phyloP scores from a whole-genome alignment of 495 filamentous ascomycete species.

The Tuber magnatum region DNA sequence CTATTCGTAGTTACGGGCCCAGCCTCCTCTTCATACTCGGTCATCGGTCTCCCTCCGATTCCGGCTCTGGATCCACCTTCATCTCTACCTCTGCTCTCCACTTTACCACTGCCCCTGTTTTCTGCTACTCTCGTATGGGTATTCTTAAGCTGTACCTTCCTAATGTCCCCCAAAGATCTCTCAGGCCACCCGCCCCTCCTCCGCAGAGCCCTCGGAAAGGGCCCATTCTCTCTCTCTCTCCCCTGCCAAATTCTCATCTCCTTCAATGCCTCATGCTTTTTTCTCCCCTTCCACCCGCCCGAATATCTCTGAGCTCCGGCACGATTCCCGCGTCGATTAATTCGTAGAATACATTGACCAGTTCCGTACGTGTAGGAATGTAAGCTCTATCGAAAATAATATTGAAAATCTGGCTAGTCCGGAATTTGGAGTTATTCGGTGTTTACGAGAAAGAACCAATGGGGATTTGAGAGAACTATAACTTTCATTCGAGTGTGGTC shows the following conservation, averaged over 20 bases:
- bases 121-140: neutral
- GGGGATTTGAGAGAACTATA: neutral
- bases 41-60: neutral
- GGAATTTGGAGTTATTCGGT: neutral
- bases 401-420: neutral
- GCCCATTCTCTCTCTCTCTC: neutral
- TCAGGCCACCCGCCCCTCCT: neutral
- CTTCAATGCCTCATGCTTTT: neutral
- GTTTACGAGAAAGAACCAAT: neutral
- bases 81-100: neutral
- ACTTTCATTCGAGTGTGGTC: neutral
- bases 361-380: neutral
- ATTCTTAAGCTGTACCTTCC: neutral
- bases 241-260: neutral
- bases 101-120: neutral
- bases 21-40: neutral
- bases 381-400: neutral
- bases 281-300: neutral
- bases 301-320: slow-evolving; percentile 14
- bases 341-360: slow-evolving; percentile 16
- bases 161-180: neutral
- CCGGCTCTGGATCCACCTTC: neutral
- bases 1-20: neutral
- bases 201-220: neutral
- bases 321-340: slow-evolving; percentile 20